Conservation (phyloP, 805 yeast species). For the Geotrichum ghanense region DNA sequence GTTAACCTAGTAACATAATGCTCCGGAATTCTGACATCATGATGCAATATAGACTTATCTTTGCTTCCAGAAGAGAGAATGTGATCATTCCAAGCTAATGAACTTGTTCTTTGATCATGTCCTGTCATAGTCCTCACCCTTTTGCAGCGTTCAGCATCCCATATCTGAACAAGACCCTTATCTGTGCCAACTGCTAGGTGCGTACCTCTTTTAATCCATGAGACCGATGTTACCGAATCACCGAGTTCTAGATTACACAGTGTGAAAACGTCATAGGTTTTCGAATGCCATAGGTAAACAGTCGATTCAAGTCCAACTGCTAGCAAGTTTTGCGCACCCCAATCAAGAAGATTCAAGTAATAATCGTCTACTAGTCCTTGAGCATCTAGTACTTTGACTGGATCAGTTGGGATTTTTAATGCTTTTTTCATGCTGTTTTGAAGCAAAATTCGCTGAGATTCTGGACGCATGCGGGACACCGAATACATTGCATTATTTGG, state of each 20-base stretch:
- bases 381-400: slow-evolving; percentile 89
- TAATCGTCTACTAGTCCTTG: slow-evolving; percentile 93
- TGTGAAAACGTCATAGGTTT: slow-evolving; percentile 69
- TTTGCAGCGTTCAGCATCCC: slow-evolving; percentile 79
- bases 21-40: slow-evolving; percentile 83
- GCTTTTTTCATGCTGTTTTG: slow-evolving; percentile 77
- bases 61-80: slow-evolving; percentile 78
- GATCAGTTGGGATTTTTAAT: slow-evolving; percentile 71
- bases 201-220: slow-evolving; percentile 92
- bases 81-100: slow-evolving; percentile 91
- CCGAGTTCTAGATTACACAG: slow-evolving; percentile 55
- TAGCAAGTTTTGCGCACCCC: slow-evolving; percentile 83
- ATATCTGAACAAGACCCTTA: slow-evolving; percentile 80
- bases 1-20: slow-evolving; percentile 65
- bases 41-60: slow-evolving; percentile 72
- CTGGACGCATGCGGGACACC: slow-evolving; percentile 78
- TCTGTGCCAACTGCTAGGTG: slow-evolving; percentile 89
- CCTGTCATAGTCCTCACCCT: slow-evolving; percentile 90
- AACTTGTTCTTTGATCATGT: slow-evolving; percentile 71
- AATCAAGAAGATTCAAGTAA: slow-evolving; percentile 81
- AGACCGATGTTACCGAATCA: slow-evolving; percentile 70
- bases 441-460: slow-evolving; percentile 64
- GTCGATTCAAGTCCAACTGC: slow-evolving; percentile 86
- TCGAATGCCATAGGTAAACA: slow-evolving; percentile 86
- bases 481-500: slow-evolving; percentile 39